Evolutionary conservation across 2,329 filamentous ascomycete genomes (phyloP).

Genomic region (Ceratocystis cubensis): DNA sequence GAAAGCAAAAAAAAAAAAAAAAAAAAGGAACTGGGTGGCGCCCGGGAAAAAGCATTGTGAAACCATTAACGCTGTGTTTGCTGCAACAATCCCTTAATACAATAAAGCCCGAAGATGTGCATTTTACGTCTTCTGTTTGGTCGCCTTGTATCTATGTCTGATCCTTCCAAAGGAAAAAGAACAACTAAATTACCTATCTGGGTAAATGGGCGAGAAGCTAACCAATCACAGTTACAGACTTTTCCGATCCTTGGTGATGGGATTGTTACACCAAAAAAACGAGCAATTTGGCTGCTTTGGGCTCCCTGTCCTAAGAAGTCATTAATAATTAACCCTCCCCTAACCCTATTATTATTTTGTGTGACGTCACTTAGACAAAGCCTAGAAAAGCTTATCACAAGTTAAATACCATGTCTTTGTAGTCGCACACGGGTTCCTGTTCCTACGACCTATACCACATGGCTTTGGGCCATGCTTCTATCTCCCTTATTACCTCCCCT

Average conservation of each 20-base stretch:
- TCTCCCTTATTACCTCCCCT: too few relatives aligned
- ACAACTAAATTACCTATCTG: background rate
- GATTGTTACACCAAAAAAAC: background rate
- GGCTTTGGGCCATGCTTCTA: too few relatives aligned
- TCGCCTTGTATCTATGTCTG: background rate
- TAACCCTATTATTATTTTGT: background rate
- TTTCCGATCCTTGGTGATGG: background rate
- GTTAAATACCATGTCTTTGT: too few relatives aligned
- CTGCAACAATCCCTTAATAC: slow-evolving; percentile 9
- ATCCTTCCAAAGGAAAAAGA: background rate
- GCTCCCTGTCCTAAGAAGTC: background rate
- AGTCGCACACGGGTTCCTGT: too few relatives aligned
- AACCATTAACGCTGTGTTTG: slow-evolving; percentile 6
- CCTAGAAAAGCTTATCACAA: too few relatives aligned
- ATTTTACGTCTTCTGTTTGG: background rate
- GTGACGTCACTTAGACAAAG: background rate
- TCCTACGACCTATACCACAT: too few relatives aligned
- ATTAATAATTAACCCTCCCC: background rate
- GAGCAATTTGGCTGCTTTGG: background rate
- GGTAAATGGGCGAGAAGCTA: background rate
- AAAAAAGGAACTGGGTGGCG: background rate
- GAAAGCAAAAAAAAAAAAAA: background rate
- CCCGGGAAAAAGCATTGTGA: slow-evolving; percentile 1
- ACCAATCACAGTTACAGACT: background rate
- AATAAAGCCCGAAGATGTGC: background rate